Evolutionary conservation across 768 basidiomycete species (phyloP).

Genomic region (Lactifluus rugatus): DNA sequence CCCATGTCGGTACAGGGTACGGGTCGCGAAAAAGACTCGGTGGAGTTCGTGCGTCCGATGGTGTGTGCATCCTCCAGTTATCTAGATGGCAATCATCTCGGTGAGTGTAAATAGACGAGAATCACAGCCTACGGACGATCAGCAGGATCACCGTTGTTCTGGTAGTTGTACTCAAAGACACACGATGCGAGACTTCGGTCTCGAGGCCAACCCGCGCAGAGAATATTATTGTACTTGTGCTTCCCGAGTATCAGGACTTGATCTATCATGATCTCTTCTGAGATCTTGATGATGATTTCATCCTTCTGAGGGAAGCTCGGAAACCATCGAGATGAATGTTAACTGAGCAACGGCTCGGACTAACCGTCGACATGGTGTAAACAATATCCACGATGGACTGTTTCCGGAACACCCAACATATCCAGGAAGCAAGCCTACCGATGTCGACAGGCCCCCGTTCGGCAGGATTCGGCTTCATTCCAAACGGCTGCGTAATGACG

Average conservation of each 20-base stretch:
- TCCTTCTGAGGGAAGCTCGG: slow-evolving; percentile 6
- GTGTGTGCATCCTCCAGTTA: slow-evolving; percentile 10
- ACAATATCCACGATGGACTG: slow-evolving; percentile 8
- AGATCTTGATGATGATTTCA: slow-evolving; percentile 14
- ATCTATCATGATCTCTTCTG: neutral
- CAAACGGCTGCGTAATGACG: slow-evolving; percentile 13
- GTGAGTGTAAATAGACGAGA: neutral
- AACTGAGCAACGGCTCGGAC: neutral
- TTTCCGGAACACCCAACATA: slow-evolving; percentile 12
- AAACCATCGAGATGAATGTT: neutral
- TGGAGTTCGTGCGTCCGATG: neutral
- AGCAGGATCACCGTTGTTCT: slow-evolving; percentile 9
- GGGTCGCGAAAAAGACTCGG: slow-evolving; percentile 4
- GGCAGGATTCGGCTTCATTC: slow-evolving; percentile 10
- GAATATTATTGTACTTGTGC: slow-evolving; percentile 12
- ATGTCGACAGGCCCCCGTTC: slow-evolving; percentile 1
- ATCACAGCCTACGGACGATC: slow-evolving; percentile 6
- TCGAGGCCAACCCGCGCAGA: neutral
- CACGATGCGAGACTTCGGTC: slow-evolving; percentile 2
- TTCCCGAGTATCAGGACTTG: slow-evolving; percentile 6
- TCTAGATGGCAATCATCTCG: slow-evolving; percentile 1
- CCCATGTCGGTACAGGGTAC: slow-evolving; percentile 16
- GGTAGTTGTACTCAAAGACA: slow-evolving; percentile 11
- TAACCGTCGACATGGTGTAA: slow-evolving; percentile 18
- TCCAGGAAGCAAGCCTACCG: slow-evolving; percentile 13